phyloP scores from a whole-genome alignment of 129 eudicot species.

The Centaurea solstitialis region DNA sequence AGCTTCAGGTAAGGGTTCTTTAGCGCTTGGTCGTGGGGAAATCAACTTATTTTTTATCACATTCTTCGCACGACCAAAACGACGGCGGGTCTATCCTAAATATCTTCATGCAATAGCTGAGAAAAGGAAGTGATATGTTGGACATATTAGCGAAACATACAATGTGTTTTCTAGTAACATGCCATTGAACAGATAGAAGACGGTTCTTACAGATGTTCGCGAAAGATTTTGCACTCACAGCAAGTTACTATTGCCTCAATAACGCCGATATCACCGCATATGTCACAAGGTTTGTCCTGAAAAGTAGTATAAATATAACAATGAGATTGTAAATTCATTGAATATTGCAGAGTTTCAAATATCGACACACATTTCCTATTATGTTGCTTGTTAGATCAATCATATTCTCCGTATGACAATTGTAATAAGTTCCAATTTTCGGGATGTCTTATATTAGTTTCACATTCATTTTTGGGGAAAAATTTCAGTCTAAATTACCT shows the following conservation, averaged over 20 bases:
- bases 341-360: background rate
- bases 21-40: slow-evolving; percentile 11
- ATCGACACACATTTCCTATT: background rate
- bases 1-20: background rate
- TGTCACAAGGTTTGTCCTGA: slow-evolving; percentile 50
- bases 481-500: background rate
- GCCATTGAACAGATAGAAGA: slow-evolving; percentile 16
- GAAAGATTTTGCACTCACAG: slow-evolving; percentile 37
- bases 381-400: background rate
- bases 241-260: slow-evolving; percentile 42
- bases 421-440: background rate
- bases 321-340: background rate
- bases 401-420: background rate
- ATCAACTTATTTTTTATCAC: slow-evolving; percentile 23
- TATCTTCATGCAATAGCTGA: slow-evolving; percentile 64
- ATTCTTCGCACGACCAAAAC: slow-evolving; percentile 64
- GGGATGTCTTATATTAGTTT: no score
- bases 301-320: slow-evolving; percentile 13
- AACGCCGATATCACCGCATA: slow-evolving; percentile 63
- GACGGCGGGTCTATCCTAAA: slow-evolving; percentile 10
- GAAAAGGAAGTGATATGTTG: background rate
- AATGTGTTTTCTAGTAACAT: background rate
- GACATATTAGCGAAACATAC: slow-evolving; percentile 3
- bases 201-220: slow-evolving; percentile 50
- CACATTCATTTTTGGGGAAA: no score